A percentile compares a stretch with the other conserved stretches of the same genome.
Conservation (phyloP, 1,284 basidiomycete species). For the Termitomyces sp. region DNA sequence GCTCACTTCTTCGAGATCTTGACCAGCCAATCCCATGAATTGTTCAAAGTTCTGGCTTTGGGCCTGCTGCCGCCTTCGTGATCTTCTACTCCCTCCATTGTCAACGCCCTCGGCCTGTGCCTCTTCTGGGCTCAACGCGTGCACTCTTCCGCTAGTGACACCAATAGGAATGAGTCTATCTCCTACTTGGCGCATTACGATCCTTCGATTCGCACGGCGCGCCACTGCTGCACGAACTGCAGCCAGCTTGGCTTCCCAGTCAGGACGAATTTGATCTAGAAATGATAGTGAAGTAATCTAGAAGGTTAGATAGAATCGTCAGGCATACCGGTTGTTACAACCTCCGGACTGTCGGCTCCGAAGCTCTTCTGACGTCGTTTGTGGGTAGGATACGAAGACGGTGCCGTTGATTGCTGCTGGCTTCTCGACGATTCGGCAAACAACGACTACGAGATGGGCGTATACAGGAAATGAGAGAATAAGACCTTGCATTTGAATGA, state of each 20-base stretch:
- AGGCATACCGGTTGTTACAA: constrained; percentile 77
- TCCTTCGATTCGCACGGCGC: constrained; percentile 87
- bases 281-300: constrained; percentile 3
- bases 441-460: constrained; percentile 18
- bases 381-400: constrained; percentile 41
- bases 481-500: not conserved
- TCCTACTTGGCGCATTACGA: constrained; percentile 98
- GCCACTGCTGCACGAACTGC: constrained; percentile 84
- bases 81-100: constrained; percentile 55
- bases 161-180: constrained; percentile 96
- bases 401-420: constrained; percentile 35
- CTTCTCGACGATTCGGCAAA: constrained; percentile 44
- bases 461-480: not conserved
- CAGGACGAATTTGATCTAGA: constrained; percentile 86
- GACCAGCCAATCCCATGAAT: constrained; percentile 65
- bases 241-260: constrained; percentile 92
- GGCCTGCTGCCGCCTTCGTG: constrained; percentile 50
- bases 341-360: constrained; percentile 73
- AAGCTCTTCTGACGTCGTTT: constrained; percentile 77
- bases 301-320: not conserved
- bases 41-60: constrained; percentile 55
- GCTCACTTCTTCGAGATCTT: constrained; percentile 85
- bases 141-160: constrained; percentile 79
- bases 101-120: constrained; percentile 41
- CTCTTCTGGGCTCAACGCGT: constrained; percentile 57